Base-by-base conservation (phyloP, 371 early-diverging fungal genomes). In the Funneliformis caledonium region DNA sequence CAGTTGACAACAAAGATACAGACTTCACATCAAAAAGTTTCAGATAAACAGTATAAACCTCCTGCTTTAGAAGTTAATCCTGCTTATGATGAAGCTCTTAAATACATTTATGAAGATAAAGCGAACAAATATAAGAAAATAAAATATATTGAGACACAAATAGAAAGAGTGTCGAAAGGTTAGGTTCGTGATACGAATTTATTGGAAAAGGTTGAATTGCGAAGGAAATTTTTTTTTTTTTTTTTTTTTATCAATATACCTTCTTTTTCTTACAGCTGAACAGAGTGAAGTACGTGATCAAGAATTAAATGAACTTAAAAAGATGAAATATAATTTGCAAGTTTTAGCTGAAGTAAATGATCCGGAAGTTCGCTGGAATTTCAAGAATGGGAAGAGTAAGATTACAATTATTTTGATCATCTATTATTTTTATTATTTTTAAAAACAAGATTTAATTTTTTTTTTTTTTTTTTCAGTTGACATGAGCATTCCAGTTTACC, bases 31-130 rank as follows among this genome's bases (percentile, higher is more conserved):
- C 56, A 56, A 56, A 56, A 56, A 56, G 19, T 6, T 56, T 56
- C 56, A 6, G 56, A 19, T 0, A 56, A 56, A 56, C 16, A 56
- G 19, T 91, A 89, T 84, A 82, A 80, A 74, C 83, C 83, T 64
- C 91, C 91, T 4, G 86, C 88, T 19, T 75, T 84, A 19, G 89
- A 88, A 37, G 88, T 90, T 72, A 91, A 92, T 82, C 87, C 88
- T 11, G 93, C 94, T 22, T 94, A 91, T 82, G 93, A 93, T 67
- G 93, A 93, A 83, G 95, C 95, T 3, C 82, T 94, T n/a, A 90
- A 90, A 84, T 83, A 93, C 72, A 93, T 94, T 69, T 85, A 88
- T 62, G 82, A 85, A n/a, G 93, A 94, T 83, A 90, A 89, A 83
- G 82, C 86, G 50, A 88, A 88, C 76, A 88, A 92, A 79, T 73